These are phyloP conservation scores for Colletotrichum brevisporum DNA, from an alignment of 2,329 filamentous ascomycete genomes.

Conservation along the genomic window DNA sequence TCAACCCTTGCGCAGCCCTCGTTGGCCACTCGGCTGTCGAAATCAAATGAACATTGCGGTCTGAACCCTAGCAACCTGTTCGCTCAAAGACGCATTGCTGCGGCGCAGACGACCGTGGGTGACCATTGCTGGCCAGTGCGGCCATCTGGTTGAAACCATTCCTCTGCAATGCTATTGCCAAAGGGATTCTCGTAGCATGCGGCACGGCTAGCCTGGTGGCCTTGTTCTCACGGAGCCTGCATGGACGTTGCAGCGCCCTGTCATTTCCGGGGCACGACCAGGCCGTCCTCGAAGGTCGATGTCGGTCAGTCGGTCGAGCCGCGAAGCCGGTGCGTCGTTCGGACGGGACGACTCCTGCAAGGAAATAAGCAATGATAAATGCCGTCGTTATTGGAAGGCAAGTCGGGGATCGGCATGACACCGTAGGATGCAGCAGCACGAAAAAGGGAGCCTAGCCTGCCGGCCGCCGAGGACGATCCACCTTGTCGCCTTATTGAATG, in stretches of 20 bases:
- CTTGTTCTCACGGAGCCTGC: constrained; percentile 1
- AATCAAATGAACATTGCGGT: constrained; percentile 17
- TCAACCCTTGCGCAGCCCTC: constrained; percentile 7
- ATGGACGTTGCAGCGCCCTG: constrained; percentile 15
- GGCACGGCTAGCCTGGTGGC: constrained; percentile 13
- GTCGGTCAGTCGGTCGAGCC: constrained; percentile 1
- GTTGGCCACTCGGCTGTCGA: constrained; percentile 1
- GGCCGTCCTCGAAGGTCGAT: background rate
- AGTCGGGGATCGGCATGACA: constrained; percentile 7
- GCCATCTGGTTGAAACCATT: constrained; percentile 20
- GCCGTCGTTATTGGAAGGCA: constrained; percentile 9
- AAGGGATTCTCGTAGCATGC: constrained; percentile 20
- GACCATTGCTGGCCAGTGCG: constrained; percentile 16
- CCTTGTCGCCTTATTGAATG: background rate
- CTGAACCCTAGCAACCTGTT: background rate
- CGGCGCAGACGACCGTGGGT: constrained; percentile 5
- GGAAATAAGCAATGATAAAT: constrained; percentile 13
- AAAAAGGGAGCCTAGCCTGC: background rate
- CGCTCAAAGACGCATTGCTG: constrained; percentile 2
- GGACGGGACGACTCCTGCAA: background rate
- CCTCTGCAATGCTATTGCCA: constrained; percentile 11
- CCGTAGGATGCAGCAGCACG: background rate
- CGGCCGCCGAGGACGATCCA: background rate
- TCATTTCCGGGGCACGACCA: background rate
- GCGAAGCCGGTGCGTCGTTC: constrained; percentile 3